Conservation (phyloP, 805 yeast genomes). For the Starmera amethionina region DNA sequence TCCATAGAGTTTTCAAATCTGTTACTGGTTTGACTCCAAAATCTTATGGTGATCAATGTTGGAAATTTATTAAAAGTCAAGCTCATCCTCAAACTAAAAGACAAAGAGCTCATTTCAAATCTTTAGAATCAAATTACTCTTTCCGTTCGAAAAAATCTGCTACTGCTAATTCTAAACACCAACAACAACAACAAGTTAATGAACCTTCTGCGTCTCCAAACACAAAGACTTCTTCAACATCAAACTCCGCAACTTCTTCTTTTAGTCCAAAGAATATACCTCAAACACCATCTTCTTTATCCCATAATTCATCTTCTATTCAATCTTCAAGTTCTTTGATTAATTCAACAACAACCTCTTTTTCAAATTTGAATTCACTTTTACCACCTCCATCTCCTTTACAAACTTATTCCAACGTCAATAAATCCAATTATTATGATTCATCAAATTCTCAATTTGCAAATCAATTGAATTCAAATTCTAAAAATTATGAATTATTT, state of each 20-base stretch:
- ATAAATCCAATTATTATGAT: too few relatives aligned
- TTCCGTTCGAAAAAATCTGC: too few relatives aligned
- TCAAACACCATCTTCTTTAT: too few relatives aligned
- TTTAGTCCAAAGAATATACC: too few relatives aligned
- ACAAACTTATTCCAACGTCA: background rate
- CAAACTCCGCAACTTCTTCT: background rate
- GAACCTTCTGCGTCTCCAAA: too few relatives aligned
- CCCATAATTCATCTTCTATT: too few relatives aligned
- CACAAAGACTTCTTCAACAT: background rate
- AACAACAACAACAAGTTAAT: background rate
- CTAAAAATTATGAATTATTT: background rate
- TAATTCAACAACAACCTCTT: background rate
- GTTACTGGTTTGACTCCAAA: conserved; percentile 84
- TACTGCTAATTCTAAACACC: background rate
- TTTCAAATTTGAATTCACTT: background rate
- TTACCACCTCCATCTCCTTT: background rate
- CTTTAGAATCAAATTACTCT: conserved; percentile 1
- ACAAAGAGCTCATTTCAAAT: conserved; percentile 16
- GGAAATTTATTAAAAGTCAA: conserved; percentile 39
- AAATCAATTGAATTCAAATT: too few relatives aligned
- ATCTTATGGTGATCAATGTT: conserved; percentile 80
- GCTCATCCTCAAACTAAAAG: conserved; percentile 11
- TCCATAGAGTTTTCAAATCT: conserved; percentile 80
- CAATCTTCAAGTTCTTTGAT: background rate
- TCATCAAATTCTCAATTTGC: too few relatives aligned